Evolutionary conservation across 257 asterid genomes (phyloP).

Genomic region (Henckelia pumila): DNA sequence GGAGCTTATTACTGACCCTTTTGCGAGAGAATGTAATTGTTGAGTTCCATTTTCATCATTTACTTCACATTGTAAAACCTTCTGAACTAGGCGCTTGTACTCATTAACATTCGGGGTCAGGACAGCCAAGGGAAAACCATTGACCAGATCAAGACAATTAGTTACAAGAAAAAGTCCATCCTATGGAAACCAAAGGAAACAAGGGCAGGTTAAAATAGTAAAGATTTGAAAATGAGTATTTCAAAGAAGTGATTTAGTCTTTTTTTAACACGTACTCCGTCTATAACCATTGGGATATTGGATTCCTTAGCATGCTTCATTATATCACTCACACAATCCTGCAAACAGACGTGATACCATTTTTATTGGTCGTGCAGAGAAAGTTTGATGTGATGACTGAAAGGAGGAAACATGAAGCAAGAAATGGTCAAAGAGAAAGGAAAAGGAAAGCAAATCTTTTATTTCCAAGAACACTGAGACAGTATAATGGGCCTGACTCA

Average conservation of each 20-base stretch:
- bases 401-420: too few relatives aligned
- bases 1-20: constrained; percentile 43
- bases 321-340: constrained; percentile 89
- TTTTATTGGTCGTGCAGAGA: constrained; percentile 1
- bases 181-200: constrained; percentile 40
- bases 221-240: background rate
- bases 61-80: constrained; percentile 71
- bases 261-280: constrained; percentile 64
- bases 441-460: background rate
- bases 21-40: constrained; percentile 77
- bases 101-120: constrained; percentile 93
- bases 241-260: too few relatives aligned
- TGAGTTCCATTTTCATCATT: constrained; percentile 58
- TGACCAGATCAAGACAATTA: constrained; percentile 68
- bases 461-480: constrained; percentile 11
- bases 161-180: constrained; percentile 95
- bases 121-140: constrained; percentile 84
- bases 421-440: constrained; percentile 15
- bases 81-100: constrained; percentile 85
- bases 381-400: constrained; percentile 9
- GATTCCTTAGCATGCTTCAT: constrained; percentile 80
- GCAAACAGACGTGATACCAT: constrained; percentile 26
- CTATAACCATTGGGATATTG: constrained; percentile 88
- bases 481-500: background rate
- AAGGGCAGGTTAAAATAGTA: constrained; percentile 19